Evolutionary conservation across 331 rosid genomes (phyloP).

Genomic region (Pyrus hybrid): DNA sequence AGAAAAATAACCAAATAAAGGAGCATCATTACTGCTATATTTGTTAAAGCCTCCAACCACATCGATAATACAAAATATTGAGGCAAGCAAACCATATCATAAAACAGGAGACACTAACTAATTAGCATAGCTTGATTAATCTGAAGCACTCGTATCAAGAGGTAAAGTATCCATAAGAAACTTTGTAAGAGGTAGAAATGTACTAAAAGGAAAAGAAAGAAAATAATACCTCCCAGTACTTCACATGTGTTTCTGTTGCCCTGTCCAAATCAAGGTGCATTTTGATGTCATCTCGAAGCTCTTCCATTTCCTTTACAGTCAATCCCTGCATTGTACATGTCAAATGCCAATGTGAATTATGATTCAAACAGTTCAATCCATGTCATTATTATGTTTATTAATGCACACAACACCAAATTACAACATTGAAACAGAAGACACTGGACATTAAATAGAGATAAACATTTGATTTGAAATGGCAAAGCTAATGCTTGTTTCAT

Average conservation of each 20-base stretch:
- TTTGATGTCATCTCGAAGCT: conserved; percentile 94
- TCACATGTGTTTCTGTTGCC: conserved; percentile 80
- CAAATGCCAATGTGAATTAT: conserved; percentile 15
- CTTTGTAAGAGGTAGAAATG: not conserved
- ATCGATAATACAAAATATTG: not conserved
- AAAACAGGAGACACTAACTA: not conserved
- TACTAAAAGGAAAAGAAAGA: conserved; percentile 9
- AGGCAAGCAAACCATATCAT: not conserved
- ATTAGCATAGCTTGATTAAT: not conserved
- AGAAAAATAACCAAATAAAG: not conserved
- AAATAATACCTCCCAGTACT: conserved; percentile 82
- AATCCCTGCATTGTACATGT: conserved; percentile 57
- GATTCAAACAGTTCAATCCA: not conserved
- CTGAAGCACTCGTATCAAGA: not conserved
- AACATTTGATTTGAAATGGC: not conserved
- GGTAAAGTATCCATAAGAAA: not conserved
- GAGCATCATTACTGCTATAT: not conserved
- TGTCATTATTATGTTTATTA: not conserved
- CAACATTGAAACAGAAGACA: not conserved
- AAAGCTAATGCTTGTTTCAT: not conserved
- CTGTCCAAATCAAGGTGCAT: conserved; percentile 98
- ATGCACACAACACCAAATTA: not conserved
- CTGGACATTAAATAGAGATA: not conserved
- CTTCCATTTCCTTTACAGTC: conserved; percentile 91
- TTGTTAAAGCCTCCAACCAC: not conserved